A percentile compares a stretch with the other conserved stretches of the same genome.
Evolutionary conservation across 2,329 filamentous ascomycete species (phyloP).

Genomic region (Rachicladosporium sp.): DNA sequence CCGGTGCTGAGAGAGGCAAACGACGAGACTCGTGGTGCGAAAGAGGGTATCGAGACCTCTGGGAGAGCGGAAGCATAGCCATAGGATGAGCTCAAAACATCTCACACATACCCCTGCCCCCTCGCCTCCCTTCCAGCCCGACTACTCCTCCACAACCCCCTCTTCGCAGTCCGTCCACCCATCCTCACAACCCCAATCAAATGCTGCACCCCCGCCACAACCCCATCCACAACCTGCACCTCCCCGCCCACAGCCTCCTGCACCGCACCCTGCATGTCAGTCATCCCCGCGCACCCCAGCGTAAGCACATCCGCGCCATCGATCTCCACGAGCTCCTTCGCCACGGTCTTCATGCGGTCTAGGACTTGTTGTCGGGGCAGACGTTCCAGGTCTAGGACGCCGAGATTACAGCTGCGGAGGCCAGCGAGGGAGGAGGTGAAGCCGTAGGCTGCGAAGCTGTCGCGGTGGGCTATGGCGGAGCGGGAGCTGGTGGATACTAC

Average conservation of each 20-base stretch:
- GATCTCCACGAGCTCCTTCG: conserved; percentile 25
- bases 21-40: no score
- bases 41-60: no score
- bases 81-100: not conserved
- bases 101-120: conserved; percentile 31
- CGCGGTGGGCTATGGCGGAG: conserved; percentile 29
- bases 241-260: conserved; percentile 33
- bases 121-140: conserved; percentile 24
- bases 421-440: conserved; percentile 32
- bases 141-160: conserved; percentile 31
- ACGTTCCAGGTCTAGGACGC: conserved; percentile 34
- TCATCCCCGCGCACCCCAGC: conserved; percentile 40
- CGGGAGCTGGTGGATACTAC: conserved; percentile 32
- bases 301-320: conserved; percentile 32
- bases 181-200: conserved; percentile 33
- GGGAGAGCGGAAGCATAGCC: no score
- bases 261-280: conserved; percentile 33
- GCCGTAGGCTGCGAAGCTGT: conserved; percentile 31
- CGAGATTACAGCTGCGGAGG: conserved; percentile 29
- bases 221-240: conserved; percentile 41
- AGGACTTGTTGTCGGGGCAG: conserved; percentile 29
- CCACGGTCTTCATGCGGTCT: conserved; percentile 27
- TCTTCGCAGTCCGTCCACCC: conserved; percentile 34
- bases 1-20: no score
- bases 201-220: conserved; percentile 36